Base-by-base conservation (phyloP, 192 early-diverging fungal genomes). In the Backusella tuberculispora region DNA sequence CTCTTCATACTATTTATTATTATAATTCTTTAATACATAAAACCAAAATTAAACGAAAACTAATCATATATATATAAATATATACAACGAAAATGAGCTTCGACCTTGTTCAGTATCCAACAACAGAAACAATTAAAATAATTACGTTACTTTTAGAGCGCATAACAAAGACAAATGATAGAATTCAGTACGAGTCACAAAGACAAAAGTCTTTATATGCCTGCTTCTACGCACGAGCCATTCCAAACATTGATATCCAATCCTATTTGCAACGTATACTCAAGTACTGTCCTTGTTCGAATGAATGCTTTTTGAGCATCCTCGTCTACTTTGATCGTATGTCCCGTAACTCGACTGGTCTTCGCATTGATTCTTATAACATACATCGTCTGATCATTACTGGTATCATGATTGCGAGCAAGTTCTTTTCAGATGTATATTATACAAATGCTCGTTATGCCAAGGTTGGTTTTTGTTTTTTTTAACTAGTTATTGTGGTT, bases 361-460 rank as follows among this genome's bases (percentile, higher is more conserved):
- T 97, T 38, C 84, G 88, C 26, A 88, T 97, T 38, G 91, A 95
- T 79, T 92, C 93, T 21, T 95, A 89, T 76, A 95, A 94, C 67
- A 91, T 98, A 66, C 96, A 98, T 80, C 91, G 96, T n/a, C 81
- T 98, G 70, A 83, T 97, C 24, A 96, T 98, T 70, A 87, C 94
- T 7, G 95, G 90, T 14, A 88, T 95, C 45, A 92, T 96, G 86
- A 85, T 96, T 38, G 91, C 91, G n/a, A 90, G 92, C 60, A 98
- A 98, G 77, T 95, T 93, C 80, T 94, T 94, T 77, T 92, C 91
- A 2, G 96, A 98, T 78, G 88, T 96, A 37, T 98, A 96, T 71
- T 98, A 92, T 80, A 95, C 95, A 45, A 98, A 96, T 75, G 86
- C 93, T 38, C 91, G 95, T 67, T 95, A 95, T 75, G 92, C 94